phyloP scores from a whole-genome alignment of 805 yeast genomes.

The Wickerhamiella cacticola region DNA sequence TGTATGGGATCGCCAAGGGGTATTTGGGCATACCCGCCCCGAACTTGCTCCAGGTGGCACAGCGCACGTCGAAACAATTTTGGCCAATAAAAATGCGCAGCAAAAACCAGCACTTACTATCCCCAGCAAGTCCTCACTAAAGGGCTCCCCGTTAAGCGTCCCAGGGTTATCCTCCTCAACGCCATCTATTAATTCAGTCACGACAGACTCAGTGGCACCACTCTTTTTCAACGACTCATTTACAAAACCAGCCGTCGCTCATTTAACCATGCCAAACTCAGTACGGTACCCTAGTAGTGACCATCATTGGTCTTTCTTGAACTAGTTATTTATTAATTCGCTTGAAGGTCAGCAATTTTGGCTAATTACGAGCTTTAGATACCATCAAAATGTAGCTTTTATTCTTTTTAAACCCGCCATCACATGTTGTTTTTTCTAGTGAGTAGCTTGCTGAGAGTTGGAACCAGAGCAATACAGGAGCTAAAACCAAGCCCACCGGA shows the following conservation, averaged over 20 bases:
- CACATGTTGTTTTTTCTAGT: no score
- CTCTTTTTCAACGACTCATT: neutral
- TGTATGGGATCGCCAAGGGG: slow-evolving; percentile 66
- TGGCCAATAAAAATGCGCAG: neutral
- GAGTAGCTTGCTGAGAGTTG: no score
- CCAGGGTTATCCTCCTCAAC: neutral
- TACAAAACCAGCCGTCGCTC: neutral
- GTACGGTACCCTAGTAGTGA: neutral
- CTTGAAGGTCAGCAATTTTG: no score
- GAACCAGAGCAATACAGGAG: no score
- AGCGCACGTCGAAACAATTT: neutral
- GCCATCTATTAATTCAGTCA: neutral
- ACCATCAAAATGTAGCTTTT: no score
- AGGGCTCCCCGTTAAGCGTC: neutral
- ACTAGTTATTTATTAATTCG: neutral
- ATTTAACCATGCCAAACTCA: neutral
- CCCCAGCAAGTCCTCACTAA: neutral
- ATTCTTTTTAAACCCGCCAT: no score
- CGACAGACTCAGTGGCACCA: neutral
- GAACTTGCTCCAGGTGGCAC: slow-evolving; percentile 14
- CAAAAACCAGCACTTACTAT: neutral
- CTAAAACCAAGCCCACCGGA: no score
- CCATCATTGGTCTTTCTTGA: neutral
- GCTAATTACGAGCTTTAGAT: no score
- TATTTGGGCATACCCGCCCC: slow-evolving; percentile 33